Conservation (phyloP, 2,329 filamentous ascomycete species). For the Hypoxylon sp. region DNA sequence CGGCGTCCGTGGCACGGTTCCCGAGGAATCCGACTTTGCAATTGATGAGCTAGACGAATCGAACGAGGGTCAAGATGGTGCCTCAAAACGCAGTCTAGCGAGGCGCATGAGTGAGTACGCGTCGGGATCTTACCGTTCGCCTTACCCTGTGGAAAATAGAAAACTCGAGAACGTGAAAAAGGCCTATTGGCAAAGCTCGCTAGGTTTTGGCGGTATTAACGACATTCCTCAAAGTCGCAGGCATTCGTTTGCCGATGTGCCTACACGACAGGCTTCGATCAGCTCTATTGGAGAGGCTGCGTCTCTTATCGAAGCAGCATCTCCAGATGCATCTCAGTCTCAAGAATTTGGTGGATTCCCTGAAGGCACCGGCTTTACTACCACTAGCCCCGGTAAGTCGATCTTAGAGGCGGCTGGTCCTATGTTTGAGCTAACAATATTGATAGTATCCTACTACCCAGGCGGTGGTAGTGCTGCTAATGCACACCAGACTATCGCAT, state of each 20-base stretch:
- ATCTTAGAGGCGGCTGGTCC: neutral
- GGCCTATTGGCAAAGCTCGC: slow-evolving; percentile 77
- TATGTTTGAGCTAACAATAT: slow-evolving; percentile 46
- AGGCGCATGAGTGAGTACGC: slow-evolving; percentile 72
- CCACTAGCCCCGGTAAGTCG: slow-evolving; percentile 59
- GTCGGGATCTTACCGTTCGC: slow-evolving; percentile 60
- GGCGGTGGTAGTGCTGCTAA: slow-evolving; percentile 50
- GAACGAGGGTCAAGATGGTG: slow-evolving; percentile 65
- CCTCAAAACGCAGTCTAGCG: slow-evolving; percentile 60
- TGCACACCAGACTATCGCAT: slow-evolving; percentile 55
- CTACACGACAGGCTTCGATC: slow-evolving; percentile 73
- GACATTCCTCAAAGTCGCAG: slow-evolving; percentile 80
- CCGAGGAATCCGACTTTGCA: slow-evolving; percentile 78
- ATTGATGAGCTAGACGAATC: slow-evolving; percentile 78
- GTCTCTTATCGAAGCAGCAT: slow-evolving; percentile 61
- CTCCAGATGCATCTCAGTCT: slow-evolving; percentile 59
- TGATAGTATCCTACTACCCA: slow-evolving; percentile 57
- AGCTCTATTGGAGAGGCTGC: slow-evolving; percentile 69
- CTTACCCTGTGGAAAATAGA: slow-evolving; percentile 69
- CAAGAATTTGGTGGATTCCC: slow-evolving; percentile 61
- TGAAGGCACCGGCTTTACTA: slow-evolving; percentile 56
- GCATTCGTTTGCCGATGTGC: slow-evolving; percentile 82
- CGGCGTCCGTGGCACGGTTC: slow-evolving; percentile 69
- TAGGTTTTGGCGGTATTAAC: slow-evolving; percentile 72
- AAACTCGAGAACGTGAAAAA: slow-evolving; percentile 76